Percentiles rank a stretch among this genome's conserved stretches.
Conservation (phyloP, 345 rosid species). For the Populus alba region DNA sequence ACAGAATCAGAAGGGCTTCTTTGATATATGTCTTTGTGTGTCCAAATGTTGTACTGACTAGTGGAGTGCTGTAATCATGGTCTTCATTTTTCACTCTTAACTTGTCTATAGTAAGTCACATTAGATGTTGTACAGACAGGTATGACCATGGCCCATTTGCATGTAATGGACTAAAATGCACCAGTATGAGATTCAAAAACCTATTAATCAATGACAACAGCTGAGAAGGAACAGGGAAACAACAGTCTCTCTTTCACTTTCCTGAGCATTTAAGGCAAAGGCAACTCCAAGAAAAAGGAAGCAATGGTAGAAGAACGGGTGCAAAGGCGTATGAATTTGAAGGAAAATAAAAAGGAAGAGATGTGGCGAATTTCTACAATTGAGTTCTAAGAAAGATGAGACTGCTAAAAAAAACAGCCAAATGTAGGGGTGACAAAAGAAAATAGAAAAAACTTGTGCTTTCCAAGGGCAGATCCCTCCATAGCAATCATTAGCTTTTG, state of each 20-base stretch:
- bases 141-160: background rate
- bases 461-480: background rate
- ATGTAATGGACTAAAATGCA: background rate
- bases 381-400: background rate
- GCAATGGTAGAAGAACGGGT: background rate
- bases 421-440: background rate
- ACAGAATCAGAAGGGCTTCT: background rate
- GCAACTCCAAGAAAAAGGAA: background rate
- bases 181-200: background rate
- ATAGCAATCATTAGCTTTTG: background rate
- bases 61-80: background rate
- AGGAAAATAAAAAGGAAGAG: background rate
- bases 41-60: background rate
- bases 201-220: background rate
- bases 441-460: background rate
- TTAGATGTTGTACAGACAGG: background rate
- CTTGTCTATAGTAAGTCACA: background rate
- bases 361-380: background rate
- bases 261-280: background rate
- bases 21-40: background rate
- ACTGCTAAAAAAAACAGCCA: background rate
- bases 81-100: background rate
- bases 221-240: background rate
- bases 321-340: background rate
- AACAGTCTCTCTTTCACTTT: background rate